A percentile compares a stretch with the other conserved stretches of the same genome.
Conservation (phyloP, 1,139 yeast genomes). For the Zygosaccharomyces sapae region DNA sequence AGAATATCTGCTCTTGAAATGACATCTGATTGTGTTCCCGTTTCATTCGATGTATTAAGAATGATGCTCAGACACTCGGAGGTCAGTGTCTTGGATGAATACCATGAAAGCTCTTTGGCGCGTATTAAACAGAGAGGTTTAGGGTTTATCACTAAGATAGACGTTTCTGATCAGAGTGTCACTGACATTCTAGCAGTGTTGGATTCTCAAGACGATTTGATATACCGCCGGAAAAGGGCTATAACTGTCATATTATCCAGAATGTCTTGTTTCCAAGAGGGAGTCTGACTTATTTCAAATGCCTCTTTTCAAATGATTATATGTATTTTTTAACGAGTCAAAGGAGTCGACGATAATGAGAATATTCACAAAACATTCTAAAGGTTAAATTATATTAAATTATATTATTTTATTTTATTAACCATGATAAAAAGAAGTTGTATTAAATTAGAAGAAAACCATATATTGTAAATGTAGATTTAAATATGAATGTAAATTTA, state of each 20-base stretch:
- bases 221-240: conserved; percentile 27
- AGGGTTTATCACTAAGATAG: conserved; percentile 33
- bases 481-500: neutral
- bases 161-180: conserved; percentile 20
- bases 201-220: conserved; percentile 17
- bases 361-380: neutral
- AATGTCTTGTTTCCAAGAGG: conserved; percentile 18
- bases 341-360: neutral
- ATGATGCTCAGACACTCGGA: conserved; percentile 35
- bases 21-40: conserved; percentile 31
- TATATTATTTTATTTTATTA: neutral
- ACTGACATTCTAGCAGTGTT: conserved; percentile 17
- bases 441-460: conserved; percentile 1
- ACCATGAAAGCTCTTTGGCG: conserved; percentile 27
- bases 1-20: conserved; percentile 34
- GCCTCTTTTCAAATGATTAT: too few relatives aligned
- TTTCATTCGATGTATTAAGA: conserved; percentile 37
- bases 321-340: neutral
- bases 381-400: neutral
- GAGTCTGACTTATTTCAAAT: neutral
- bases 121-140: conserved; percentile 33
- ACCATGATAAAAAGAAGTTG: neutral
- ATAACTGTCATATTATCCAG: conserved; percentile 26
- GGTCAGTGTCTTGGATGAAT: conserved; percentile 26
- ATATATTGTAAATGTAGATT: neutral